Conservation (phyloP, 2,329 filamentous ascomycete species). For the Paracoccidioides lutzii region DNA sequence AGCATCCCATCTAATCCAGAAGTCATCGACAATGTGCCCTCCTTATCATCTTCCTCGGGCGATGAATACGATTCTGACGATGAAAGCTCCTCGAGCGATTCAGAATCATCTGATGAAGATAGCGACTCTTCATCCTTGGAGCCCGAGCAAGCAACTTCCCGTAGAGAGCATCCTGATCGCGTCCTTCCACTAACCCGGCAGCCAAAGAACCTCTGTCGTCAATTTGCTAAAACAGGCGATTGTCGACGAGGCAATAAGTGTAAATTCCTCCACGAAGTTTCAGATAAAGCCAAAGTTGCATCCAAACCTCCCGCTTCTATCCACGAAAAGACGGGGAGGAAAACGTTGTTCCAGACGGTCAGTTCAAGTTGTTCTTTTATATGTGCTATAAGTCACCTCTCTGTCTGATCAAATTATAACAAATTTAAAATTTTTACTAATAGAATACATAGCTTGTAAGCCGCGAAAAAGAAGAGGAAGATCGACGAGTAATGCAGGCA, state of each 20-base stretch:
- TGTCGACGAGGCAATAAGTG: conserved; percentile 32
- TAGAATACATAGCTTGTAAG: conserved; percentile 24
- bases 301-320: conserved; percentile 4
- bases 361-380: conserved; percentile 11
- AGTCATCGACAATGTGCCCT: not conserved
- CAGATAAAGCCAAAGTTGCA: conserved; percentile 16
- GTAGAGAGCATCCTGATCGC: conserved; percentile 27
- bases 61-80: conserved; percentile 14
- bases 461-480: conserved; percentile 31
- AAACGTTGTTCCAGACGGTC: conserved; percentile 34
- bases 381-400: not conserved
- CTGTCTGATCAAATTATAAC: no score
- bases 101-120: conserved; percentile 16
- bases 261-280: conserved; percentile 29
- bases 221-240: conserved; percentile 29
- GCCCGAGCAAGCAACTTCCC: conserved; percentile 32
- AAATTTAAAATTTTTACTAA: not conserved
- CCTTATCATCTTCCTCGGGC: not conserved
- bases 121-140: conserved; percentile 13
- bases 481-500: conserved; percentile 29
- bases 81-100: conserved; percentile 29
- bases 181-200: conserved; percentile 28
- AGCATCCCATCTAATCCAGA: not conserved
- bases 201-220: conserved; percentile 21
- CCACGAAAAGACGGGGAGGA: conserved; percentile 20